A percentile compares a stretch with the other conserved stretches of the same genome.
These are phyloP conservation scores for Kodamaea fukazawae DNA, from an alignment of 805 yeast species.

Conservation along the genomic window DNA sequence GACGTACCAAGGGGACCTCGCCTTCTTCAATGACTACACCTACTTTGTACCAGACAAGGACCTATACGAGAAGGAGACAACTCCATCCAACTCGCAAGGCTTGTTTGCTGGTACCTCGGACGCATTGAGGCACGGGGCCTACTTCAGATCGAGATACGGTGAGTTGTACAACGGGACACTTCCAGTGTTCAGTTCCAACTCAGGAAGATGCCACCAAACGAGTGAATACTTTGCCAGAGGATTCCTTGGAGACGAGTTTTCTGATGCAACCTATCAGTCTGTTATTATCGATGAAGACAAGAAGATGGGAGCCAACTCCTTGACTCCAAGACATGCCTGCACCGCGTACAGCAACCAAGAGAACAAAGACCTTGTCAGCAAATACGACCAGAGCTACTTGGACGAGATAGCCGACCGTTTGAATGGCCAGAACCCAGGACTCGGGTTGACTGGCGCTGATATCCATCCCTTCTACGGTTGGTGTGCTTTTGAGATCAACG, in stretches of 20 bases:
- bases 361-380: constrained; percentile 15
- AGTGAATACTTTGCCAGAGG: constrained; percentile 59
- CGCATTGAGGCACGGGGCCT: constrained; percentile 48
- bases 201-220: constrained; percentile 54
- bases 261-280: constrained; percentile 26
- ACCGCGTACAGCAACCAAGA: constrained; percentile 14
- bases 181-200: constrained; percentile 55
- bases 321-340: constrained; percentile 53
- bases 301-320: constrained; percentile 53
- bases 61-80: constrained; percentile 50
- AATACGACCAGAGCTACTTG: constrained; percentile 21
- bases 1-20: constrained; percentile 47
- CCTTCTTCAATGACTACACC: constrained; percentile 54
- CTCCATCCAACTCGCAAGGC: constrained; percentile 39
- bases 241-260: constrained; percentile 47
- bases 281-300: constrained; percentile 47
- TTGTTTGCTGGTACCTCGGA: constrained; percentile 54
- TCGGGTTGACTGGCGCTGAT: constrained; percentile 11
- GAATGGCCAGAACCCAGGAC: constrained; percentile 15
- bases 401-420: constrained; percentile 16
- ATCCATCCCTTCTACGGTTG: constrained; percentile 11
- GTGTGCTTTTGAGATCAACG: constrained; percentile 17
- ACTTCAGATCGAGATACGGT: constrained; percentile 48
- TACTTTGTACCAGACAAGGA: constrained; percentile 41
- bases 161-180: constrained; percentile 40